Evolutionary conservation across 441 rosid species (phyloP).

Genomic region (Pelargonium australe): DNA sequence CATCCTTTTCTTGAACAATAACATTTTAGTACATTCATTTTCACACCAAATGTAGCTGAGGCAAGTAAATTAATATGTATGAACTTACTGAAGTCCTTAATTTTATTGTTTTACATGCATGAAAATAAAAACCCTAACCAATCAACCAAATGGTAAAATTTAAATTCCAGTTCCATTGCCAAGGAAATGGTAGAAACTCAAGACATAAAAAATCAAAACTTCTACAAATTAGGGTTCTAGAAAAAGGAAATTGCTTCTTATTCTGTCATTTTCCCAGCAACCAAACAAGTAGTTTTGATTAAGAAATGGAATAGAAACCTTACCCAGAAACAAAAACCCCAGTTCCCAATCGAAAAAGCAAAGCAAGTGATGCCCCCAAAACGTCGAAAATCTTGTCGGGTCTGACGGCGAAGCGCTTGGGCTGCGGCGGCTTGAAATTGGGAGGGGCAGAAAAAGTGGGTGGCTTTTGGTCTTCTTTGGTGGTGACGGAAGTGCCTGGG

Average conservation of each 20-base stretch:
- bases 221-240: background rate
- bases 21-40: background rate
- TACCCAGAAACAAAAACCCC: constrained; percentile 85
- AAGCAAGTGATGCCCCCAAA: constrained; percentile 58
- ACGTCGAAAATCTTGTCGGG: constrained; percentile 52
- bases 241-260: background rate
- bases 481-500: constrained; percentile 25
- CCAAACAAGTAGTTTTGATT: background rate
- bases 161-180: no score
- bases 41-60: background rate
- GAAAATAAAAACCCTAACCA: no score
- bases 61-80: background rate
- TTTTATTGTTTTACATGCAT: no score
- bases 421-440: constrained; percentile 69
- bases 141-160: no score
- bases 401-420: constrained; percentile 55
- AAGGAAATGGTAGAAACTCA: background rate
- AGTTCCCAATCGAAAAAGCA: constrained; percentile 68
- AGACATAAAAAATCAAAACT: background rate
- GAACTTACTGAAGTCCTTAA: background rate
- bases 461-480: constrained; percentile 28
- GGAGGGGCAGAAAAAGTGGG: constrained; percentile 53
- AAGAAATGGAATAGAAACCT: background rate
- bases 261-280: background rate
- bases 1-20: background rate